A percentile compares a stretch with the other conserved stretches of the same genome.
Conservation (phyloP, 352 stramenopile species). For the Globisporangium orthogonon region DNA sequence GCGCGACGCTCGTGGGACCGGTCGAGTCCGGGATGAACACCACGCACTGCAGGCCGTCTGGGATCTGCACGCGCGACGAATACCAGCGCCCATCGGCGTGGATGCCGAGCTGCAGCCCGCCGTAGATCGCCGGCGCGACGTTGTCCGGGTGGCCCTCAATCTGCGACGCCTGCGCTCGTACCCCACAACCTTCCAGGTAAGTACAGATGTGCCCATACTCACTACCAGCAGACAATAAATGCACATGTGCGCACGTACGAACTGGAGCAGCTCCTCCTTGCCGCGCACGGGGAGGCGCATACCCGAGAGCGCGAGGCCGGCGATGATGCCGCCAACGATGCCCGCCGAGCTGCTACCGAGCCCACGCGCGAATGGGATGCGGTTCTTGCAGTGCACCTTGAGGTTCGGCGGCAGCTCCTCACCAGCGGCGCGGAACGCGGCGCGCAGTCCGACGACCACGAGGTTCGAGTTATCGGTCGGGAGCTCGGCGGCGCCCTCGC, state of each 20-base stretch:
- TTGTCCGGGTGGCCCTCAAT: conserved; percentile 99
- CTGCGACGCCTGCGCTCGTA: conserved; percentile 60
- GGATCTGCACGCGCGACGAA: conserved; percentile 94
- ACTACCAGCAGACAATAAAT: background rate
- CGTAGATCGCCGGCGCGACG: conserved; percentile 98
- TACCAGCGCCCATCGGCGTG: conserved; percentile 95
- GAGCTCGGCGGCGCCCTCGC: conserved; percentile 93
- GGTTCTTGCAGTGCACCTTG: conserved; percentile 97
- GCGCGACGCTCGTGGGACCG: conserved; percentile 90
- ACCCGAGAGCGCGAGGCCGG: conserved; percentile 95
- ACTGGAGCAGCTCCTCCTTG: conserved; percentile 94
- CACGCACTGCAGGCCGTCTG: conserved; percentile 95
- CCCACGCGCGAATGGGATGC: conserved; percentile 95
- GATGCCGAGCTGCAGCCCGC: conserved; percentile 94
- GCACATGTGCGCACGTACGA: conserved; percentile 25
- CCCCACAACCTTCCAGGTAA: background rate
- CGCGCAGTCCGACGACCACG: conserved; percentile 91
- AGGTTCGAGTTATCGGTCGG: conserved; percentile 89
- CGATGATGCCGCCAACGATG: conserved; percentile 99
- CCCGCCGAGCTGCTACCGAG: conserved; percentile 96
- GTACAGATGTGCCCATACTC: no score
- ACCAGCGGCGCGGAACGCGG: conserved; percentile 92
- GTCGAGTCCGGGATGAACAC: conserved; percentile 98
- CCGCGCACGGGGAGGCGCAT: conserved; percentile 87
- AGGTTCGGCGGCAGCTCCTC: conserved; percentile 91